A percentile compares a stretch with the other conserved stretches of the same genome.
Conservation (phyloP, 768 basidiomycete genomes). For the Scleroderma bovista region DNA sequence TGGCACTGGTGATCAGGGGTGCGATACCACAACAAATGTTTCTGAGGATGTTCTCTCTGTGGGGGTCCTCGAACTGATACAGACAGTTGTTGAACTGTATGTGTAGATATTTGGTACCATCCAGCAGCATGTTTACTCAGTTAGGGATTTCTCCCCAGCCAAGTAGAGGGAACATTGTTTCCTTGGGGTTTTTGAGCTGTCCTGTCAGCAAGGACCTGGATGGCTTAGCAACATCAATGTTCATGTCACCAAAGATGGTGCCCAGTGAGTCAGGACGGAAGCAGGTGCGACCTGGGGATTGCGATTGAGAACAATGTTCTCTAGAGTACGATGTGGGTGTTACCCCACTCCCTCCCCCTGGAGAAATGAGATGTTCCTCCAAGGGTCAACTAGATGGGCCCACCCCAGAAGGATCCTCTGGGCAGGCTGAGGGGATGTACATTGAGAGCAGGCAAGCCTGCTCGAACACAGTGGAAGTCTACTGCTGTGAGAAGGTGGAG, state of each 20-base stretch:
- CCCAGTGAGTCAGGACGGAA: no score
- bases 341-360: background rate
- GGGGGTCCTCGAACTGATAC: background rate
- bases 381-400: background rate
- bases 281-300: background rate
- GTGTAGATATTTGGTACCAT: background rate
- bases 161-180: background rate
- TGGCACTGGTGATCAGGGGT: background rate
- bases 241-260: no score
- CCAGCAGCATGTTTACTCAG: background rate
- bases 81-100: background rate
- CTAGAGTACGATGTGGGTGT: background rate
- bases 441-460: background rate
- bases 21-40: background rate
- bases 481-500: background rate
- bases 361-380: background rate
- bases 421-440: background rate
- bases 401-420: background rate
- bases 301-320: background rate
- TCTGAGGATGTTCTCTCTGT: background rate
- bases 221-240: no score
- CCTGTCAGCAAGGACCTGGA: no score
- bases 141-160: background rate
- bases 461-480: background rate
- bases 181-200: background rate